Evolutionary conservation across 768 basidiomycete species (phyloP), one percentile per base, ranked within the genome.

Genomic region (Albatrellus ellisii): DNA sequence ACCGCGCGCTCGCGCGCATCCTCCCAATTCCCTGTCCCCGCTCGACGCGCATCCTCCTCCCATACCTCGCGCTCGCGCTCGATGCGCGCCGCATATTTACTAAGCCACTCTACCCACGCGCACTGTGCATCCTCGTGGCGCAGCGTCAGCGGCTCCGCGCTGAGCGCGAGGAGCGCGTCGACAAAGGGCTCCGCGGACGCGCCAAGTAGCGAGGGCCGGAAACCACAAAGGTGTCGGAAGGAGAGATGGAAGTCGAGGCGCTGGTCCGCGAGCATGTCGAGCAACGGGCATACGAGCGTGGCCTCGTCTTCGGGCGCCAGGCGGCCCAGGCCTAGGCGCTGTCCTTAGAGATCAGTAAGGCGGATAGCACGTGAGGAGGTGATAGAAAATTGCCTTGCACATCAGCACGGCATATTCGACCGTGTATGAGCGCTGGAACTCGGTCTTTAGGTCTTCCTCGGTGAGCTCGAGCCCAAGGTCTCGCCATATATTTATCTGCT

Each of bases 231-330:
- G 3, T 58, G 64, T 20, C 94, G 76, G 70, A 97, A 88, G 3
- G 89, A 81, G 11, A 73, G 69, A 54, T 90, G 79, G 62, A 90
- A 94, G 61, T 98, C 95, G n/a, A 97, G 67, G 38, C 67, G 64
- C 48, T 90, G 74, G 1, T 59, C 56, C 43, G 80, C 73, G 63
- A 98, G 72, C 26, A 92, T 59, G 29, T 73, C 66, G n/a, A 97
- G 66, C 31, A 92, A 68, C 1, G 82, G 80, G 6, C 68, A 68
- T 47, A 79, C 65, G 31, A 92, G 55, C 27, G 58, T 52, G 1
- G 61, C 53, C 43, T 84, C 79, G 61, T 95, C 90, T 1, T 57
- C 62, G 2, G 64, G 42, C 18, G 73, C 67, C 22, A 62, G 49
- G n/a, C 64, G 66, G 33, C 70, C 68, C 25, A 98, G 67, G 0